These are phyloP conservation scores for Fragaria iinumae DNA, from an alignment of 306 rosid species.

Conservation along the genomic window DNA sequence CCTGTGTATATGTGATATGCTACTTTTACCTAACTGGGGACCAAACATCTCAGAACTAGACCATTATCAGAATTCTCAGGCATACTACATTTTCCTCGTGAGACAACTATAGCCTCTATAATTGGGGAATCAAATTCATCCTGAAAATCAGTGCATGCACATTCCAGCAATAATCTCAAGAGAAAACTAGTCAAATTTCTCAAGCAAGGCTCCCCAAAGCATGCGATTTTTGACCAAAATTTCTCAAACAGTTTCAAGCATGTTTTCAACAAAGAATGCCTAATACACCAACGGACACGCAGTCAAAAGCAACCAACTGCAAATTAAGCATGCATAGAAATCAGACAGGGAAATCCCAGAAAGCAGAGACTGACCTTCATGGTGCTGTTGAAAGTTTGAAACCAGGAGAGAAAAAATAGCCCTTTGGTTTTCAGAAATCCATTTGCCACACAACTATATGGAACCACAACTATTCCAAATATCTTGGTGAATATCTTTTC, in stretches of 20 bases:
- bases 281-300: background rate
- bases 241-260: background rate
- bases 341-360: background rate
- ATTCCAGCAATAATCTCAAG: constrained; percentile 6
- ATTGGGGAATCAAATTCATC: background rate
- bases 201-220: background rate
- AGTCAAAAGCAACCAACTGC: background rate
- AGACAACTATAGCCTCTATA: background rate
- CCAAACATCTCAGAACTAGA: background rate
- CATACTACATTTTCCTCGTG: background rate
- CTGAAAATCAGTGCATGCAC: background rate
- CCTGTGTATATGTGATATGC: background rate
- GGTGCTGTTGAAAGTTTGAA: background rate
- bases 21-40: background rate
- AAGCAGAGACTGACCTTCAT: constrained; percentile 5
- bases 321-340: background rate
- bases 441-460: background rate
- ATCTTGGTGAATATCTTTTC: constrained; percentile 11
- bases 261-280: background rate
- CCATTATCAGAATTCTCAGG: background rate
- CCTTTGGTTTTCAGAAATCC: constrained; percentile 5
- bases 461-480: background rate
- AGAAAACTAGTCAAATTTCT: background rate
- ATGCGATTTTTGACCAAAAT: background rate
- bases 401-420: background rate